Base-by-base conservation (phyloP, 2,329 filamentous ascomycete genomes). In the Canariomyces notabilis region DNA sequence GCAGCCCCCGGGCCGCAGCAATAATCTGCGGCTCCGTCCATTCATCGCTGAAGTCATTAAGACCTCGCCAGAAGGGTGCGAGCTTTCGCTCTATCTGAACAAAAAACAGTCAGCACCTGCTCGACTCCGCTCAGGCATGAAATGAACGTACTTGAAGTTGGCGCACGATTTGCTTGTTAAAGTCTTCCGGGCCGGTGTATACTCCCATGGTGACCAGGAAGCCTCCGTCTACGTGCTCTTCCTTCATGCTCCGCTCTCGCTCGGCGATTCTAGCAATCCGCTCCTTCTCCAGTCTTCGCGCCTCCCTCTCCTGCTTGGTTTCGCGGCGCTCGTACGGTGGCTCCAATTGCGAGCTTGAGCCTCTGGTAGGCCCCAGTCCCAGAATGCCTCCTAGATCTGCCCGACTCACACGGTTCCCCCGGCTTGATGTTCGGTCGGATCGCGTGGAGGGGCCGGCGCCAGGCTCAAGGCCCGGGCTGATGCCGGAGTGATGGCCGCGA, bases 1-100 rank as follows among this genome's bases (percentile, higher is more conserved):
- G 80, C 46, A 94, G 76, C 16, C 88, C 90, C 60, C 89, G 82
- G 40, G 85, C 93, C 19, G 88, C 89, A 47, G 91, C 89, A 58
- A 96, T 81, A n/a, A 98, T 80, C 67, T 98, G 93, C 66, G 93
- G 83, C 61, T 98, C 93, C 11, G 89, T 86, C 93, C 93, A 98
- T 42, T 80, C 86, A 18, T 87, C 79, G 14, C 83, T 85, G 65
- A 93, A 89, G 64, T 97, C 90, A 54, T 95, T 85, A 4, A 98
- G 72, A 5, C 93, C 93, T 61, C 85, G 84, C 89, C 91, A 98
- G 65, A 98, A 98, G 0, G 93, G 93, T 34, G 93, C 93, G 51
- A 98, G 69, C 52, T 86, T 83, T 57, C 93, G 80, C 67, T 98
- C 93, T 63, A 98, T 89, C 91, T 97, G 20, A 52, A 36, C 3